Percentiles rank a stretch among this genome's conserved stretches.
phyloP scores from a whole-genome alignment of 148 eudicot species.

The Amaranthus palmeri region DNA sequence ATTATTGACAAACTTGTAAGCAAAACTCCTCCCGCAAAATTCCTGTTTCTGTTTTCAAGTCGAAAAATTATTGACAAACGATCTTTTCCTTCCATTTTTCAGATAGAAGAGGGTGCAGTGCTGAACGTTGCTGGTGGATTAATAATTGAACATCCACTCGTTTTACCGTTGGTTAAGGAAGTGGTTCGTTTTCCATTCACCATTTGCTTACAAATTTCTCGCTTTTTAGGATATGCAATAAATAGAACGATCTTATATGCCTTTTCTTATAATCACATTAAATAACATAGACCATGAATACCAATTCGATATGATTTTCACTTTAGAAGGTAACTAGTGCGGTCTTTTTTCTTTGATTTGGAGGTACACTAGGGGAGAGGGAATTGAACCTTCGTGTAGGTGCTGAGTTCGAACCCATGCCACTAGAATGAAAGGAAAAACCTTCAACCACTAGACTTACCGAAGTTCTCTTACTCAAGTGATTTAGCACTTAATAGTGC shows the following conservation, averaged over 20 bases:
- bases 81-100: slow-evolving; percentile 13
- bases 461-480: no score
- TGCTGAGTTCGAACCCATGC: no score
- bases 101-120: slow-evolving; percentile 82
- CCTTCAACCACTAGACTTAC: no score
- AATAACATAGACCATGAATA: neutral
- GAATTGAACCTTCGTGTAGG: no score
- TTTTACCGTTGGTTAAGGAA: slow-evolving; percentile 73
- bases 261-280: neutral
- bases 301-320: no score
- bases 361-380: no score
- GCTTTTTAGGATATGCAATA: neutral
- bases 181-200: slow-evolving; percentile 47
- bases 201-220: neutral
- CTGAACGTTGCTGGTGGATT: slow-evolving; percentile 79
- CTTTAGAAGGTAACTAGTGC: neutral
- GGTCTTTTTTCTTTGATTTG: neutral
- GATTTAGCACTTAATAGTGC: no score
- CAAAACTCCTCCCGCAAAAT: neutral
- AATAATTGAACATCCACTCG: slow-evolving; percentile 82
- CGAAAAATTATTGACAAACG: neutral
- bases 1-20: slow-evolving; percentile 67
- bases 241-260: neutral
- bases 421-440: no score
- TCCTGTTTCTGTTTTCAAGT: neutral